Percentiles rank a stretch among this genome's conserved stretches.
Conservation (phyloP, 2,329 filamentous ascomycete species). For the Nothophoma quercina region DNA sequence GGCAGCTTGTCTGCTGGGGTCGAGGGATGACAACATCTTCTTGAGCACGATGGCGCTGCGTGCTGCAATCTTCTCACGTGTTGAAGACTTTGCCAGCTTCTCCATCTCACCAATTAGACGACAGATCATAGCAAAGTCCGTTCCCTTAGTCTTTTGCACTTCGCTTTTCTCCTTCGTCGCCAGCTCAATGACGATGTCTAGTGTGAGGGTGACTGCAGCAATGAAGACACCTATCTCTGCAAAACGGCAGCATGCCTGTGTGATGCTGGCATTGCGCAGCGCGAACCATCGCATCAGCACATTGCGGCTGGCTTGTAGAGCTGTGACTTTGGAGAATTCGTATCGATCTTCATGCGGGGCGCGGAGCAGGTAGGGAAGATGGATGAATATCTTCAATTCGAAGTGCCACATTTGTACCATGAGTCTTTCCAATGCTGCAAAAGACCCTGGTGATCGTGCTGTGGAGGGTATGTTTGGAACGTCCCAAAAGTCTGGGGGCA, state of each 20-base stretch:
- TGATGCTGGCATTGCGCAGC: constrained; percentile 44
- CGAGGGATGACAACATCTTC: constrained; percentile 43
- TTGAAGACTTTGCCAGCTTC: constrained; percentile 39
- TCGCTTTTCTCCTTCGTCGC: constrained; percentile 42
- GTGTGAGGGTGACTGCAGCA: constrained; percentile 43
- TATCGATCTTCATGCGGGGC: constrained; percentile 42
- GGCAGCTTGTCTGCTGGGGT: constrained; percentile 32
- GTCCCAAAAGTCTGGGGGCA: constrained; percentile 47
- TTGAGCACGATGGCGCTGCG: constrained; percentile 44
- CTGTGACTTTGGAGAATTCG: constrained; percentile 46
- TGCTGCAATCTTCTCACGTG: constrained; percentile 45
- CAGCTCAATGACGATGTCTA: constrained; percentile 48
- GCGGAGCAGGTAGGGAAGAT: constrained; percentile 45
- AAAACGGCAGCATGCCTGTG: constrained; percentile 45
- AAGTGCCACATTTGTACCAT: constrained; percentile 49
- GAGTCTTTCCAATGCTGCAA: constrained; percentile 36
- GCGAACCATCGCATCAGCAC: constrained; percentile 49
- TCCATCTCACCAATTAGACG: constrained; percentile 47
- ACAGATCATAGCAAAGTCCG: constrained; percentile 48
- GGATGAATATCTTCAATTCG: constrained; percentile 46
- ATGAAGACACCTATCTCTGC: constrained; percentile 47
- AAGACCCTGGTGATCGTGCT: constrained; percentile 40
- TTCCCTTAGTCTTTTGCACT: constrained; percentile 43
- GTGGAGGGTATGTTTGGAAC: constrained; percentile 46
- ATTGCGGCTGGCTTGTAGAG: constrained; percentile 45